Conservation (phyloP, 2,329 filamentous ascomycete species). For the Fusarium sacchari region DNA sequence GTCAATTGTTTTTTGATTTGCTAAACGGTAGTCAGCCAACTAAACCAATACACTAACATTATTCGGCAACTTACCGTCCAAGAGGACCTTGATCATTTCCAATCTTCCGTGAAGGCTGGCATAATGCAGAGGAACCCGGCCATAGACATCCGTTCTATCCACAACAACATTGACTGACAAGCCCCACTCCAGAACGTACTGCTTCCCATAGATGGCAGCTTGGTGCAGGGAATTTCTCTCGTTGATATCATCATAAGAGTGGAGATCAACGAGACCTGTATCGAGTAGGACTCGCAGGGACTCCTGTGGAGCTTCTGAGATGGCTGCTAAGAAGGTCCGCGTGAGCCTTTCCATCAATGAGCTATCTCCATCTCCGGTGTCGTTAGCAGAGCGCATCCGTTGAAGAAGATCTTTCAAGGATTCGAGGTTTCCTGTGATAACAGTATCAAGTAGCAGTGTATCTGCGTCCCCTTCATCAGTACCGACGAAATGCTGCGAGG, state of each 20-base stretch:
- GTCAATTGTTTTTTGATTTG: constrained; percentile 80
- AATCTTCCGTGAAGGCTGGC: constrained; percentile 93
- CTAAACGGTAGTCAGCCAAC: constrained; percentile 50
- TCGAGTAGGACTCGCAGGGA: constrained; percentile 81
- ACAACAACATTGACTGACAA: constrained; percentile 81
- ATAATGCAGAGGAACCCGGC: constrained; percentile 92
- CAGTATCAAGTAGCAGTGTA: constrained; percentile 85
- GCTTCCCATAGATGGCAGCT: constrained; percentile 91
- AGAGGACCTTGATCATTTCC: constrained; percentile 80
- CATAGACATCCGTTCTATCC: constrained; percentile 89
- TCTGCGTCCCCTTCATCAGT: constrained; percentile 92
- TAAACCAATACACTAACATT: not conserved
- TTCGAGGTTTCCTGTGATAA: constrained; percentile 81
- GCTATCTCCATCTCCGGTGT: constrained; percentile 66
- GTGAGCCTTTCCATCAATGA: constrained; percentile 80
- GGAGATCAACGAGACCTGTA: constrained; percentile 86
- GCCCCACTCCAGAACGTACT: constrained; percentile 79
- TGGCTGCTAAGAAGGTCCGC: constrained; percentile 87
- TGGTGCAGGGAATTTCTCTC: constrained; percentile 97
- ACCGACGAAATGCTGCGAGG: constrained; percentile 71
- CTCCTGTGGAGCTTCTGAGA: constrained; percentile 83
- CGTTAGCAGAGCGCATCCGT: constrained; percentile 69
- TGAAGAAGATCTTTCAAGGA: constrained; percentile 83
- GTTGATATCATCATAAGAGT: constrained; percentile 96
- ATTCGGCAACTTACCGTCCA: constrained; percentile 62